Conservation (phyloP, 495 filamentous ascomycete genomes). For the Clohesyomyces aquaticus region DNA sequence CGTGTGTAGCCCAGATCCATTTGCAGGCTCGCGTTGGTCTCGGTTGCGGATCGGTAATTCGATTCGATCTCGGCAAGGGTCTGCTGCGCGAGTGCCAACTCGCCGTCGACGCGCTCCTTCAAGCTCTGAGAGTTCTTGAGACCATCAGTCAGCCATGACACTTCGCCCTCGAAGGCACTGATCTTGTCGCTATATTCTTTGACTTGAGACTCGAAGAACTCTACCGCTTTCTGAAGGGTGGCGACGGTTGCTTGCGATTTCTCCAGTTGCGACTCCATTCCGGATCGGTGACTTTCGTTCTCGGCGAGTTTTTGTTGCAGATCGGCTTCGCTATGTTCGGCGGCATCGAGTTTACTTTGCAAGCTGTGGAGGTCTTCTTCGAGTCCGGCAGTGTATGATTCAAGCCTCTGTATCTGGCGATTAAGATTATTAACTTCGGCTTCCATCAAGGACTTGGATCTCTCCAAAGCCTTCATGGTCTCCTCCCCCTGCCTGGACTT, state of each 20-base stretch:
- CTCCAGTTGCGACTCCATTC: neutral
- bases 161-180: conserved; percentile 11
- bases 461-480: conserved; percentile 17
- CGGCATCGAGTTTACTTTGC: neutral
- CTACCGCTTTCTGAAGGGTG: conserved; percentile 12
- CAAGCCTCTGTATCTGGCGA: conserved; percentile 22
- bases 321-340: conserved; percentile 8
- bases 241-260: conserved; percentile 7
- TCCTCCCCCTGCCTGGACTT: neutral
- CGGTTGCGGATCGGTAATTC: conserved; percentile 6
- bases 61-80: conserved; percentile 17
- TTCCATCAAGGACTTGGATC: conserved; percentile 14
- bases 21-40: conserved; percentile 10
- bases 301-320: conserved; percentile 7
- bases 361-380: conserved; percentile 22
- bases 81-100: conserved; percentile 8
- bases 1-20: conserved; percentile 10
- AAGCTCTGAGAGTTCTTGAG: conserved; percentile 16
- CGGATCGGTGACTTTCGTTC: neutral
- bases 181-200: conserved; percentile 28
- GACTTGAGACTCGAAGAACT: conserved; percentile 20
- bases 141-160: conserved; percentile 11
- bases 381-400: conserved; percentile 13
- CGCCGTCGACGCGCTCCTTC: conserved; percentile 15
- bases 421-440: conserved; percentile 10